Evolutionary conservation across 2,329 filamentous ascomycete species (phyloP).

Genomic region (Tolypocladium endophyticum): DNA sequence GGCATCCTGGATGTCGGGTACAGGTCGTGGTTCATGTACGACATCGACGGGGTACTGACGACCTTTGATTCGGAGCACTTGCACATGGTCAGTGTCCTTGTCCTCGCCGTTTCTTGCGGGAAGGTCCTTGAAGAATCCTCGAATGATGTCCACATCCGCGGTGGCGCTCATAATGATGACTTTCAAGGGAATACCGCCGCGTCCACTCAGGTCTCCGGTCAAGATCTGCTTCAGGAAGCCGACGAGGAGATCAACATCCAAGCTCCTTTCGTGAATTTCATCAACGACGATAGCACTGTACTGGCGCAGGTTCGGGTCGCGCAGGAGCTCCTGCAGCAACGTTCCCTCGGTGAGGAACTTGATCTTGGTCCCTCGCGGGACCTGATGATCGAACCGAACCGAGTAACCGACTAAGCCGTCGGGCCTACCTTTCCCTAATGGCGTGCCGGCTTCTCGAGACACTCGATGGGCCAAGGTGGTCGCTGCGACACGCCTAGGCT

Average conservation of each 20-base stretch:
- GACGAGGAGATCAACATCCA: constrained; percentile 85
- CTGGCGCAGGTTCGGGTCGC: constrained; percentile 69
- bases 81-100: constrained; percentile 12
- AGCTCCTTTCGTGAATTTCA: constrained; percentile 91
- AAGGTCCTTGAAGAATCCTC: constrained; percentile 55
- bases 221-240: constrained; percentile 80
- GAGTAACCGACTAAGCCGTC: constrained; percentile 71
- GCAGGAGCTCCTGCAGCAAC: constrained; percentile 84
- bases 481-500: constrained; percentile 86
- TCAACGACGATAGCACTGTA: constrained; percentile 91
- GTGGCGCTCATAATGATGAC: constrained; percentile 97
- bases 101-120: constrained; percentile 3
- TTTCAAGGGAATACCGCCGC: constrained; percentile 68
- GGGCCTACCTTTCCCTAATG: constrained; percentile 28
- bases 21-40: constrained; percentile 61
- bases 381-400: constrained; percentile 84
- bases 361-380: constrained; percentile 71
- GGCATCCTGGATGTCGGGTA: constrained; percentile 72
- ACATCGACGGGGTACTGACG: constrained; percentile 79
- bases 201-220: constrained; percentile 47
- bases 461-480: constrained; percentile 85
- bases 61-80: constrained; percentile 62
- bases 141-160: constrained; percentile 71
- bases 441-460: constrained; percentile 59
- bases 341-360: constrained; percentile 97